Percentiles rank a stretch among this genome's conserved stretches.
phyloP scores from a whole-genome alignment of 805 yeast genomes.

The Cyberlindnera maclurae region DNA sequence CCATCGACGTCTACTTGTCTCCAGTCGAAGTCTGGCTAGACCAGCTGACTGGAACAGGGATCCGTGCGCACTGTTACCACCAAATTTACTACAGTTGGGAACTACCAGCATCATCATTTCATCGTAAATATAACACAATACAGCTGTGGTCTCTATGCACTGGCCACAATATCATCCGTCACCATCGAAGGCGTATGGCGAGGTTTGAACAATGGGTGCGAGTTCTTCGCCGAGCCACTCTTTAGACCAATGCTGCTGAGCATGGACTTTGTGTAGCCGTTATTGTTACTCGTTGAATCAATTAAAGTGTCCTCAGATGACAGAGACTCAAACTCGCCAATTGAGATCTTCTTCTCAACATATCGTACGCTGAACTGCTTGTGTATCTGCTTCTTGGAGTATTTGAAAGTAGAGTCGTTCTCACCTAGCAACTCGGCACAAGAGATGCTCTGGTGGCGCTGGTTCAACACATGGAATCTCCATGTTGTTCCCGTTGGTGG shows the following conservation, averaged over 20 bases:
- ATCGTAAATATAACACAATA: too few relatives aligned
- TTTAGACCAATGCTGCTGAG: neutral
- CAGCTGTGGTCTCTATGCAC: too few relatives aligned
- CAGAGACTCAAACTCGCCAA: neutral
- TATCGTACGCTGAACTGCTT: neutral
- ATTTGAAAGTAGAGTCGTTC: neutral
- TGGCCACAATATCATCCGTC: neutral
- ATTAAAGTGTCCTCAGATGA: neutral
- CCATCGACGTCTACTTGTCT: too few relatives aligned
- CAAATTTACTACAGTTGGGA: too few relatives aligned
- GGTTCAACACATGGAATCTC: conserved; percentile 17
- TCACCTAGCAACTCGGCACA: conserved; percentile 1
- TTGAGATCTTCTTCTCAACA: neutral
- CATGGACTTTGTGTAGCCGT: neutral
- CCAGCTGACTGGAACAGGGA: too few relatives aligned
- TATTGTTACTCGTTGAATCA: neutral
- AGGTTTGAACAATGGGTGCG: neutral
- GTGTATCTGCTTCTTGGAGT: neutral
- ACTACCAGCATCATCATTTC: too few relatives aligned
- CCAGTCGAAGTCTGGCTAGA: too few relatives aligned
- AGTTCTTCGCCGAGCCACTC: neutral
- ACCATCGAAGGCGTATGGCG: neutral
- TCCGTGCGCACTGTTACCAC: too few relatives aligned
- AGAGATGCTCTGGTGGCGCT: conserved; percentile 7
- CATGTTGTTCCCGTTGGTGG: conserved; percentile 15